phyloP scores from a whole-genome alignment of 2,329 filamentous ascomycete genomes.

The Fusarium algeriense region DNA sequence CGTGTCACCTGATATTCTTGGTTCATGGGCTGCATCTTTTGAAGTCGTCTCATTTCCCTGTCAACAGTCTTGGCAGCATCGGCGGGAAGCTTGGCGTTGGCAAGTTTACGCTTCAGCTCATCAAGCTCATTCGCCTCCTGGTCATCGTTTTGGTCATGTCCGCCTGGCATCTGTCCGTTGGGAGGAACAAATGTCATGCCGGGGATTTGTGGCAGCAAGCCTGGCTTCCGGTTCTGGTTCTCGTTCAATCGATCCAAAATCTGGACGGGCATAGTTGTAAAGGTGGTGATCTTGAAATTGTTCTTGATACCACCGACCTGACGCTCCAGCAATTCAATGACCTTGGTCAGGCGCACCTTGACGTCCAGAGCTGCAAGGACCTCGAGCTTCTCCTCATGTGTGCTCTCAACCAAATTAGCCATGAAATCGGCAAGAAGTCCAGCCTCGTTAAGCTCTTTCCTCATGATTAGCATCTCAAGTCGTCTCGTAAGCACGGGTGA shows the following conservation, averaged over 20 bases:
- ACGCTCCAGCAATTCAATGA: conserved; percentile 84
- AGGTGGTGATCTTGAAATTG: conserved; percentile 85
- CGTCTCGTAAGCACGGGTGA: conserved; percentile 88
- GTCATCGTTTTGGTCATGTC: conserved; percentile 70
- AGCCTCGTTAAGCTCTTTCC: conserved; percentile 84
- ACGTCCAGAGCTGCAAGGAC: conserved; percentile 85
- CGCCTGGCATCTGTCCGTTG: conserved; percentile 55
- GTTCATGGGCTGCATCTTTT: conserved; percentile 96
- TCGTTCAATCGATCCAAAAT: conserved; percentile 67
- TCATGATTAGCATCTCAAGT: conserved; percentile 87
- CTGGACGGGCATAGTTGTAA: conserved; percentile 75
- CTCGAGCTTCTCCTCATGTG: conserved; percentile 90
- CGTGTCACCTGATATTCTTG: conserved; percentile 95
- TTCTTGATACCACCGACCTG: conserved; percentile 88
- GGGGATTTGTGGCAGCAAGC: conserved; percentile 55
- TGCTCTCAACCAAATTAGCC: conserved; percentile 89
- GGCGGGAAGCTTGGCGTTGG: conserved; percentile 81
- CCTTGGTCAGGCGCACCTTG: conserved; percentile 81
- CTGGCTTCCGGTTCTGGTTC: conserved; percentile 52
- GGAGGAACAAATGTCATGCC: conserved; percentile 54
- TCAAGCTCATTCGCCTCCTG: conserved; percentile 91
- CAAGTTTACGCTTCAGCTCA: conserved; percentile 88
- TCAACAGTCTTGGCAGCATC: conserved; percentile 94
- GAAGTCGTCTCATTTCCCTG: conserved; percentile 85
- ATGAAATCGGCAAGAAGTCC: conserved; percentile 94